A percentile compares a stretch with the other conserved stretches of the same genome.
Conservation (phyloP, 345 rosid genomes). For the Hypericum androsaemum region DNA sequence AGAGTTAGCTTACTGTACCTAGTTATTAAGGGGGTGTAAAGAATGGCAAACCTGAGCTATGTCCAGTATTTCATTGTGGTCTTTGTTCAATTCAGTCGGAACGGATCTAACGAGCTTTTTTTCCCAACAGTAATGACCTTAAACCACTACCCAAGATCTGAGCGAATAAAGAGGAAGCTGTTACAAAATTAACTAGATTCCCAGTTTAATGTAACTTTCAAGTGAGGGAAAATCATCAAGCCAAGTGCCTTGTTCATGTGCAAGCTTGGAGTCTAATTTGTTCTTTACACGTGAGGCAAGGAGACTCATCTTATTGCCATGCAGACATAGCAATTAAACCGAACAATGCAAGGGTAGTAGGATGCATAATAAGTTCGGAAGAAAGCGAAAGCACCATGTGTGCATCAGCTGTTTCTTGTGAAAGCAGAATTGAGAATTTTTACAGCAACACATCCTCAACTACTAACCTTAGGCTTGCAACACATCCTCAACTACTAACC, state of each 20-base stretch:
- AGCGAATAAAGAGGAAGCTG: background rate
- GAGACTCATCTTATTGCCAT: no score
- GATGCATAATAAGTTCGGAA: background rate
- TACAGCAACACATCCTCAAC: background rate
- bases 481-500: constrained; percentile 29
- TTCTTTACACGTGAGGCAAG: no score
- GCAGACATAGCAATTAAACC: background rate
- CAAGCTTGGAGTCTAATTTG: no score
- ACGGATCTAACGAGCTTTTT: constrained; percentile 84
- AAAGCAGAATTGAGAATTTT: no score
- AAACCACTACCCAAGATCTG: constrained; percentile 81
- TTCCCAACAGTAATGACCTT: constrained; percentile 85
- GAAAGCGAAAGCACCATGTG: no score
- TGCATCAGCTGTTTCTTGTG: no score
- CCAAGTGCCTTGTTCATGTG: no score
- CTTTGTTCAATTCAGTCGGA: constrained; percentile 88
- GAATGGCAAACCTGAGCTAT: constrained; percentile 55
- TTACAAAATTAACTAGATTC: background rate
- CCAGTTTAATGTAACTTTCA: no score
- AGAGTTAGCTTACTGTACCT: background rate
- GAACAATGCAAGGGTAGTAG: background rate
- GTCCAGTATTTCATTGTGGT: constrained; percentile 84
- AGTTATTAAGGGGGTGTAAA: background rate
- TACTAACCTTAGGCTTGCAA: constrained; percentile 68
- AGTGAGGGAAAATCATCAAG: no score